phyloP scores from a whole-genome alignment of 2,329 filamentous ascomycete genomes.

The Penicillium sumatraense region DNA sequence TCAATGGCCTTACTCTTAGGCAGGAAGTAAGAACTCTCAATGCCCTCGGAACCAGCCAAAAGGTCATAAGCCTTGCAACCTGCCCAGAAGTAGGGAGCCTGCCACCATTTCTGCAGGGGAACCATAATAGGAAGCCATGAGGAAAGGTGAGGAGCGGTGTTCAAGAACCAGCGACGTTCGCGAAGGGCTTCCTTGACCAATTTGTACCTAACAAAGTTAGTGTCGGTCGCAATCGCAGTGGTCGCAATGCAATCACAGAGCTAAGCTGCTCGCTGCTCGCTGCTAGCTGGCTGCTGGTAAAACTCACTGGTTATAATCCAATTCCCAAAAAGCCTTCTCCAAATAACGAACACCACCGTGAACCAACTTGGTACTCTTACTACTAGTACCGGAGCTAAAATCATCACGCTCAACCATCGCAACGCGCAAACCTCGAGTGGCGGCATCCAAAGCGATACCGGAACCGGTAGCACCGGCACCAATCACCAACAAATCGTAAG shows the following conservation, averaged over 20 bases:
- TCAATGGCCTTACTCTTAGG: constrained; percentile 85
- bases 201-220: constrained; percentile 52
- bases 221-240: too few species aligned
- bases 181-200: constrained; percentile 81
- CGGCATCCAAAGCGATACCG: constrained; percentile 80
- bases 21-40: constrained; percentile 87
- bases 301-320: constrained; percentile 76
- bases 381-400: constrained; percentile 80
- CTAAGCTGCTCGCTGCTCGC: too few species aligned
- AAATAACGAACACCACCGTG: constrained; percentile 84
- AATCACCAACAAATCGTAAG: constrained; percentile 79
- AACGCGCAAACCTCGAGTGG: constrained; percentile 77
- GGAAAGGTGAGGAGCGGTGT: constrained; percentile 81
- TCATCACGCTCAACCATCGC: constrained; percentile 82
- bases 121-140: constrained; percentile 83
- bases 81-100: constrained; percentile 74
- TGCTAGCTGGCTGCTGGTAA: too few species aligned
- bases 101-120: constrained; percentile 81
- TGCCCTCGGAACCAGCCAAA: constrained; percentile 81
- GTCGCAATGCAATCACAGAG: too few species aligned
- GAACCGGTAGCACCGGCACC: constrained; percentile 79
- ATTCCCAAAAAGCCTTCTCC: constrained; percentile 83
- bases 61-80: constrained; percentile 83
- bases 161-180: constrained; percentile 81
- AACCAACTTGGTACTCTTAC: constrained; percentile 85